phyloP scores from a whole-genome alignment of 495 filamentous ascomycete species.

The Bacidia rubella region DNA sequence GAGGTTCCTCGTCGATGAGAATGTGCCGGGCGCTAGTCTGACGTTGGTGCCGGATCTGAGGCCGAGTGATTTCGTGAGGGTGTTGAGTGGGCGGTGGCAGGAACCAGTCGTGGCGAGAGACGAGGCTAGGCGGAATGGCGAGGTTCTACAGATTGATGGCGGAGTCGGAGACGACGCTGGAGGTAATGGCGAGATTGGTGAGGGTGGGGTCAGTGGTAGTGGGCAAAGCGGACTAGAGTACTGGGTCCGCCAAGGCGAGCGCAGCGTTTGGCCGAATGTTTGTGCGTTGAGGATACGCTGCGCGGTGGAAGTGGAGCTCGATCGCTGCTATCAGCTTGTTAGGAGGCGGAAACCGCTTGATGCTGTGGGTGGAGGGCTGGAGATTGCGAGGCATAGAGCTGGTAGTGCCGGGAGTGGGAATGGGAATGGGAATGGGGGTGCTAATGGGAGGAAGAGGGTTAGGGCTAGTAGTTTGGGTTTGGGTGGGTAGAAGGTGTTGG shows the following conservation, averaged over 20 bases:
- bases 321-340: conserved; percentile 68
- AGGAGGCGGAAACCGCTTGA: conserved; percentile 42
- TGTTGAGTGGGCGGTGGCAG: too few relatives aligned
- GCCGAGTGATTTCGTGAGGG: conserved; percentile 52
- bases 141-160: too few relatives aligned
- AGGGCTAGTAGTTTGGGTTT: conserved; percentile 9
- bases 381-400: background rate
- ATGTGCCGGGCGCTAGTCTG: conserved; percentile 64
- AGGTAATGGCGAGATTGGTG: too few relatives aligned
- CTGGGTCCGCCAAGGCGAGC: conserved; percentile 76
- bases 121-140: too few relatives aligned
- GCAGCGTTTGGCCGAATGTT: conserved; percentile 87
- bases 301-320: conserved; percentile 74
- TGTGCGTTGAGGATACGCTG: conserved; percentile 72
- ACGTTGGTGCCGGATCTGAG: conserved; percentile 74
- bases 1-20: conserved; percentile 76
- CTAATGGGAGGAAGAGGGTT: background rate
- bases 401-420: background rate
- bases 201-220: too few relatives aligned
- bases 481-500: background rate
- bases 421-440: background rate
- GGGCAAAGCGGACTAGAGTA: conserved; percentile 39
- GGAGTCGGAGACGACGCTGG: too few relatives aligned
- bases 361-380: conserved; percentile 6
- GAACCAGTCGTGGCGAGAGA: too few relatives aligned